Evolutionary conservation across 768 basidiomycete genomes (phyloP).

Genomic region (Mycena haematopus): DNA sequence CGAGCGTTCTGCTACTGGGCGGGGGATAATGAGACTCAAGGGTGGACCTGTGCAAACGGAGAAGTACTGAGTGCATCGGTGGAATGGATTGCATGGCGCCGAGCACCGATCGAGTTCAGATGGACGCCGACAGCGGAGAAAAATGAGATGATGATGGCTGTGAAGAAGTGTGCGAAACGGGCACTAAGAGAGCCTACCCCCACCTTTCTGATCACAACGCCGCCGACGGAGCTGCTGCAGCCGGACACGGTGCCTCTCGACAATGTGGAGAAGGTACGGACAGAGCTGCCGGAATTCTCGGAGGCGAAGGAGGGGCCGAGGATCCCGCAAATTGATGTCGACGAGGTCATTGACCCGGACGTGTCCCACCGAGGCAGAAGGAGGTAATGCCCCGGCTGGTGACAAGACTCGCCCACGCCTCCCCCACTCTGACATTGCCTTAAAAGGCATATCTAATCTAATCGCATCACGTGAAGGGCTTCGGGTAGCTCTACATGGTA

Average conservation of each 20-base stretch:
- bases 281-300: not conserved
- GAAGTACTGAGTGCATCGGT: not conserved
- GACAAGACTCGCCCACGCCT: too few species aligned
- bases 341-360: constrained; percentile 7
- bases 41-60: constrained; percentile 3
- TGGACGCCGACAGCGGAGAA: not conserved
- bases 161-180: not conserved
- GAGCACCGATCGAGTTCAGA: not conserved
- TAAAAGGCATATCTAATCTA: too few species aligned
- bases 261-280: not conserved
- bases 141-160: not conserved
- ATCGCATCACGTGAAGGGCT: too few species aligned
- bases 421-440: too few species aligned
- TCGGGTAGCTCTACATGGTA: too few species aligned
- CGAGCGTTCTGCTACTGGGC: constrained; percentile 12
- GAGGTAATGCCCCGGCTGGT: too few species aligned
- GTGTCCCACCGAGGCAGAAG: not conserved
- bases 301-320: not conserved
- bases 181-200: not conserved
- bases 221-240: not conserved
- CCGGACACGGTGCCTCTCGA: not conserved
- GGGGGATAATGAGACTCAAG: not conserved
- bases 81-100: not conserved
- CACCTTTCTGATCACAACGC: not conserved
- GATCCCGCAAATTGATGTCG: not conserved